Evolutionary conservation across 202 grass and related monocot genomes (phyloP), one percentile per base, ranked within the genome.

Genomic region (Panicum hallii): DNA sequence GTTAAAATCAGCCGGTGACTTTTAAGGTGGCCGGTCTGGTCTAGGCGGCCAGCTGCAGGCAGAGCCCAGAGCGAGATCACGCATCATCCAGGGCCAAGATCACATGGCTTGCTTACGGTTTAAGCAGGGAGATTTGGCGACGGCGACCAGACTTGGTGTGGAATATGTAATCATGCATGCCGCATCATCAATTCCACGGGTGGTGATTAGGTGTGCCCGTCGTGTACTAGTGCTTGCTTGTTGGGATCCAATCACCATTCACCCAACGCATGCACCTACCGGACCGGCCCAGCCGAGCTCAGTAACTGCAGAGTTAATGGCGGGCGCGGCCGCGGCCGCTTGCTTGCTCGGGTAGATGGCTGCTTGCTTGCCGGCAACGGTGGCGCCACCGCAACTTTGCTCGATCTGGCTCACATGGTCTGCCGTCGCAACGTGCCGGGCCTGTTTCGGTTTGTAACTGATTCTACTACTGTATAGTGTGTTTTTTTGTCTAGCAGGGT

Each of bases 1-100:
- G 72, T 82, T 78, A 40, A 54, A 52, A 78, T 78, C 83, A 77
- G 49, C 7, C 5, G 49, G 20, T 34, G 42, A 20, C 34, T 56
- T 77, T 90, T 66, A 48, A 55, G 85, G 75, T 87, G 85, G 56
- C 41, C 20, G 10, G 71, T 75, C 85, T 34, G 10, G 71, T 75
- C 85, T 34, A 57, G 16, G 16, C 52, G 7, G 45, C 10, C 10
- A 11, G 43, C 43, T 5, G 17, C 28, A 49, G 47, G 13, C 11
- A 14, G 12, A 49, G 47, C n/a, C n/a, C 22, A 61, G 10, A 3
- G 36, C 2, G 36, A 38, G 36, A 38, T 32, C 4, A 38, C 4
- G 36, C 36, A 38, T 38, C 36, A 38, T 38, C 36, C 36, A 3
- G 82, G 58, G 30, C 11, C 41, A 52, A 66, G 16, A 57, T 68